Conservation (phyloP, 257 asterid genomes). For the Lantana camara region DNA sequence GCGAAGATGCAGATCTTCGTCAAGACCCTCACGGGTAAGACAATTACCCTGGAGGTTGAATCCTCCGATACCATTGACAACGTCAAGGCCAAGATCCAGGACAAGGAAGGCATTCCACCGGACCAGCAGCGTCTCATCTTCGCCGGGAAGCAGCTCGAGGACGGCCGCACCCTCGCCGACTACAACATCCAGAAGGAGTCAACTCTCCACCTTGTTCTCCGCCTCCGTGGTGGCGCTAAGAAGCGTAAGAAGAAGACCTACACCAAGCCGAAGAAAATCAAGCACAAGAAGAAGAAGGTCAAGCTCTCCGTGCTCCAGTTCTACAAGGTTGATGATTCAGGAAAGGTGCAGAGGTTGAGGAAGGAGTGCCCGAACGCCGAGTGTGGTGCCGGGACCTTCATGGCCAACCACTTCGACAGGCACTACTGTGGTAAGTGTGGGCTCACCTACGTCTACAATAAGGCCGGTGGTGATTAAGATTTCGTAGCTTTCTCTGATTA, state of each 20-base stretch:
- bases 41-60: slow-evolving; percentile 61
- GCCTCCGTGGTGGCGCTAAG: slow-evolving; percentile 78
- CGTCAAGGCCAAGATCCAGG: slow-evolving; percentile 60
- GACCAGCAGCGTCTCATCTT: slow-evolving; percentile 63
- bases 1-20: slow-evolving; percentile 80
- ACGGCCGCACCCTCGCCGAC: slow-evolving; percentile 66
- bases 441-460: slow-evolving; percentile 67
- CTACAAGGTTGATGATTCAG: slow-evolving; percentile 71
- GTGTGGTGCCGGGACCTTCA: slow-evolving; percentile 72
- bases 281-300: slow-evolving; percentile 76
- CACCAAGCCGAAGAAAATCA: slow-evolving; percentile 76
- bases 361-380: slow-evolving; percentile 78
- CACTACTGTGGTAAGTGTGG: slow-evolving; percentile 85
- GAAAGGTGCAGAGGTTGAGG: slow-evolving; percentile 73
- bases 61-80: slow-evolving; percentile 66
- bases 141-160: slow-evolving; percentile 70
- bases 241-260: slow-evolving; percentile 81
- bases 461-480: slow-evolving; percentile 57
- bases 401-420: slow-evolving; percentile 74
- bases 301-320: slow-evolving; percentile 67
- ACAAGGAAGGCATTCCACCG: slow-evolving; percentile 63
- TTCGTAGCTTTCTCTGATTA: background rate
- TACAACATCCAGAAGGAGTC: slow-evolving; percentile 74
- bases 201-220: slow-evolving; percentile 67
- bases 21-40: slow-evolving; percentile 77